A percentile compares a stretch with the other conserved stretches of the same genome.
phyloP scores from a whole-genome alignment of 2,329 filamentous ascomycete species.

The Didymosphaeria variabile region DNA sequence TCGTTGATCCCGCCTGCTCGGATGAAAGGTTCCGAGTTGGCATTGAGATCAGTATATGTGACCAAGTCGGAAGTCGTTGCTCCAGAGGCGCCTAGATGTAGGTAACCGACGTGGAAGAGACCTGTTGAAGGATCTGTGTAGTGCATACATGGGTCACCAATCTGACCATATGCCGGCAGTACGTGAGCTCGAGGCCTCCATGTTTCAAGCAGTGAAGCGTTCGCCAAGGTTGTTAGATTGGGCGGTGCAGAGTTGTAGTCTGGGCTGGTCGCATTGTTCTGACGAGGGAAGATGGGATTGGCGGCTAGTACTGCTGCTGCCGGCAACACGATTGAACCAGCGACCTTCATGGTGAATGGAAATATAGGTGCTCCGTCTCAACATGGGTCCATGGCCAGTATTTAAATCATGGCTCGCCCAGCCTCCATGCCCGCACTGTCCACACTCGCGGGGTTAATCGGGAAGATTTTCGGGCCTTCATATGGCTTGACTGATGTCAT shows the following conservation, averaged over 20 bases:
- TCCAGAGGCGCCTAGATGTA: conserved; percentile 47
- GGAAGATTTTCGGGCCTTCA: conserved; percentile 4
- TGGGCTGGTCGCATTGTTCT: conserved; percentile 15
- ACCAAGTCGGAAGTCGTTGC: conserved; percentile 54
- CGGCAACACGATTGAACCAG: conserved; percentile 2
- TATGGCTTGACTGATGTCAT: conserved; percentile 2
- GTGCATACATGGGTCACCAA: conserved; percentile 58
- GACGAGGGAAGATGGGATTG: conserved; percentile 18
- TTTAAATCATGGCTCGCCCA: background rate
- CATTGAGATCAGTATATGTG: conserved; percentile 52
- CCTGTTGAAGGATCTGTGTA: conserved; percentile 57
- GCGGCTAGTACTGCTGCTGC: background rate
- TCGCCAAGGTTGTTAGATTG: conserved; percentile 29
- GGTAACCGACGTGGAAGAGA: conserved; percentile 56
- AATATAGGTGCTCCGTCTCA: background rate
- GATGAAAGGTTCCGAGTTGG: conserved; percentile 40
- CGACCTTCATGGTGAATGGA: conserved; percentile 2
- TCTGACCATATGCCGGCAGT: conserved; percentile 51
- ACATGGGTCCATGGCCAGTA: background rate
- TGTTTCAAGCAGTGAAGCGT: conserved; percentile 26
- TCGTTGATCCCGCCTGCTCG: conserved; percentile 54
- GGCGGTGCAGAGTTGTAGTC: conserved; percentile 31
- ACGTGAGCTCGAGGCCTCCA: conserved; percentile 54
- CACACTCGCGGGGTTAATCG: background rate
- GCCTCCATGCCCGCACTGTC: background rate